Conservation (phyloP, 73 alveolate species). For the Diophrys appendiculata region DNA sequence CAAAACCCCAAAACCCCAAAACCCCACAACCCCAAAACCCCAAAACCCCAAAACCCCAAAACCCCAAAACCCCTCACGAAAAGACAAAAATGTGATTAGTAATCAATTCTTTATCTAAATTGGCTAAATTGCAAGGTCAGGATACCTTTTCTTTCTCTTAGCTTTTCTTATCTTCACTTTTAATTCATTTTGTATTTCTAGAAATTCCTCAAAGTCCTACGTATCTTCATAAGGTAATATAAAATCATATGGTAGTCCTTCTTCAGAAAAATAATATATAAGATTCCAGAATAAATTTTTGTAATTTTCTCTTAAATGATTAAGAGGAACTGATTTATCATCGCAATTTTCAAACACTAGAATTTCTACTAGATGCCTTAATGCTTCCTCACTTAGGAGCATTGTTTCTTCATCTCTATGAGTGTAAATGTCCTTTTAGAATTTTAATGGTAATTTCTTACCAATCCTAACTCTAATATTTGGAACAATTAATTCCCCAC, state of each 20-base stretch:
- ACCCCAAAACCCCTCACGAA: neutral
- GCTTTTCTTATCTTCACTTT: neutral
- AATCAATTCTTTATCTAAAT: neutral
- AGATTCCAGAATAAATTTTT: constrained; percentile 53
- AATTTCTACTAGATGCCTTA: neutral
- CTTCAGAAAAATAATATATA: constrained; percentile 40
- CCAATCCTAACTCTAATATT: constrained; percentile 3
- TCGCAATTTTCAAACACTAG: neutral
- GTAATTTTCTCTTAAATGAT: constrained; percentile 25
- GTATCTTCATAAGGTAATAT: constrained; percentile 51
- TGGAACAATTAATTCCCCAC: neutral
- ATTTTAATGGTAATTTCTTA: neutral
- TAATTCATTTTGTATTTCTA: neutral
- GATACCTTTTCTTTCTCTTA: neutral
- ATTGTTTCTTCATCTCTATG: constrained; percentile 12
- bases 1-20: too few relatives aligned
- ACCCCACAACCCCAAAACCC: neutral
- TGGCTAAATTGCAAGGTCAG: neutral
- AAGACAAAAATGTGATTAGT: neutral
- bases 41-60: neutral
- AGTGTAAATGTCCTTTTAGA: neutral
- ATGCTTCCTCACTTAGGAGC: neutral
- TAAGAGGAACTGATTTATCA: neutral
- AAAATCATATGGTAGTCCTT: constrained; percentile 49
- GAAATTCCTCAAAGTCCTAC: neutral